Evolutionary conservation across 768 basidiomycete species (phyloP), one percentile per base, ranked within the genome.

Genomic region (Phlebiopsis flavidoalba): DNA sequence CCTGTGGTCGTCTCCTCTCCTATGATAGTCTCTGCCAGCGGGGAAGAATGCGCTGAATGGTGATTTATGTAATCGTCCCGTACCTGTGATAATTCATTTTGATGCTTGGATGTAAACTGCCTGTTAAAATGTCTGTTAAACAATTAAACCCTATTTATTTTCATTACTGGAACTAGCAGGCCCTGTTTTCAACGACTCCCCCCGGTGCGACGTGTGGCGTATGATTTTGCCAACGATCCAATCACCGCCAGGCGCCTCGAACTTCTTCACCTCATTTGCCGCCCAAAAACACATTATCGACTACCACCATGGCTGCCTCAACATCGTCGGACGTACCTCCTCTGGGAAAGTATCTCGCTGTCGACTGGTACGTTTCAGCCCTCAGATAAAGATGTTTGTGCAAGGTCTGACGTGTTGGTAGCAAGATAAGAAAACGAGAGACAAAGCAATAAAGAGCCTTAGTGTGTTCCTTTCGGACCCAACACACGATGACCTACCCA

Each of bases 351-450:
- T 89, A 90, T 70, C 85, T 98, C 49, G 95, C 94, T 19, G n/a
- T 94, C 94, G 24, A 93, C 91, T 63, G 94, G 95, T 93, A 46
- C 43, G 63, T 66, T 21, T 46, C 53, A 5, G n/a, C 10, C 15
- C 54, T 19, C 40, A 8, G 14, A 7, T 19, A 15, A 2, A n/a
- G 12, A 5, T 47, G 24, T 10, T 17, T 1, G 40, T 45, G 10
- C 43, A 24, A 51, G 33, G 45, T 26, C 36, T 50, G 0, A 35
- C 53, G 60, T 56, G 43, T 19, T 53, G 51, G 54, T 58, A 61
- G 60, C 53, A 66, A 94, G 95, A 98, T 70, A 96, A 97, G 79
- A 88, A 87, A 70, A 88, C 86, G 1, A 86, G 96, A 61, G 96
- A 99, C 75, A 91, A 88, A 70, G 96, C 96, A 0, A 83, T 97